Base-by-base conservation (phyloP, 139 green algal species). In the Tetraselmis chui region DNA sequence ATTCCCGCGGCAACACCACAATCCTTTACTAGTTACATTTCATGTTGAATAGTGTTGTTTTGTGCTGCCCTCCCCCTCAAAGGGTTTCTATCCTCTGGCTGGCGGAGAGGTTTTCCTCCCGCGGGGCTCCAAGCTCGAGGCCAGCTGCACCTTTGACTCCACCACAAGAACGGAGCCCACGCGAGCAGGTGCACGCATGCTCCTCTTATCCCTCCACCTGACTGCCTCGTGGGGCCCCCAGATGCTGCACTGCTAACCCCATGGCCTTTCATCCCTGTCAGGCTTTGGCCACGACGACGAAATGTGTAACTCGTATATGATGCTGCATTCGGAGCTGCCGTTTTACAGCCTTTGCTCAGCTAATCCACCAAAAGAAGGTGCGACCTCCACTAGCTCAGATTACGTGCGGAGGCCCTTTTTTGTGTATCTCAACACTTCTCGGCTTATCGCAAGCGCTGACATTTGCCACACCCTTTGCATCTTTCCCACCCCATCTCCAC, bases 291-390 rank as follows among this genome's bases (percentile, higher is more conserved):
- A 81, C 28, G 27, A n/a, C 0, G 81, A 97, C 79, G 95, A 98
- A 83, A 98, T 98, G 95, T 98, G 95, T 88, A 98, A 98, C 89
- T 88, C 97, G 84, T 98, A 96, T 85, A 75, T 95, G 27, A 95
- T 97, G 89, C 45, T 77, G 26, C n/a, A 77, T 25, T 18, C 2
- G 5, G 74, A 77, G 74, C 26, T 77, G 74, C 25, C 26, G n/a
- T 77, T 77, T 31, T 31, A 28, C 25, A 77, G 25, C 74, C n/a
- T 30, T 5, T 77, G 26, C 26, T 75, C 22, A 75, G 22, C 59
- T 79, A 32, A 31, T 32, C 28, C 28, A 24, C n/a, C 25, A 30
- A 24, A 29, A 23, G 28, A 29, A 30, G 76, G 28, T 23, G 76
- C 18, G 76, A 26, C 23, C 59, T 75, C 59, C 59, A 23, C 59